Evolutionary conservation across 345 rosid genomes (phyloP).

Genomic region (Sonneratia alba): DNA sequence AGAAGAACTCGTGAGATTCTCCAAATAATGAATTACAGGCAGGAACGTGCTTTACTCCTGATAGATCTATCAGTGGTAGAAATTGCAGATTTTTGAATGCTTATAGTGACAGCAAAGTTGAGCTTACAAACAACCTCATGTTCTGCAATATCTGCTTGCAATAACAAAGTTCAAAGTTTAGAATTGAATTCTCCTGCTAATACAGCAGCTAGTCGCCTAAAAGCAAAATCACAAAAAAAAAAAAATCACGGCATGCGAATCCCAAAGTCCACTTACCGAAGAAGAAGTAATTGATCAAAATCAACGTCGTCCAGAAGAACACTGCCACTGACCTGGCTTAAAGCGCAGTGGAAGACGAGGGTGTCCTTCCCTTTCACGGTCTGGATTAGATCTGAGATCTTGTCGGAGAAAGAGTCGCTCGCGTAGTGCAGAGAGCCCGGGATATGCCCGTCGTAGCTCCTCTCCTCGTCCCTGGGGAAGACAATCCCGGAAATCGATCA

Average conservation of each 20-base stretch:
- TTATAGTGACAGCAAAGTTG: neutral
- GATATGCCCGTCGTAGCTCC: slow-evolving; percentile 92
- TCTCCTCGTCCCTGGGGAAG: slow-evolving; percentile 67
- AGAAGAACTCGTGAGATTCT: neutral
- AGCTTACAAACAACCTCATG: neutral
- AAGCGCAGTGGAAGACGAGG: slow-evolving; percentile 89
- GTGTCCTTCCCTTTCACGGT: slow-evolving; percentile 82
- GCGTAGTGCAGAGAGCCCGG: slow-evolving; percentile 83
- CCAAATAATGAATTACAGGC: neutral
- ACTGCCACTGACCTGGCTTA: slow-evolving; percentile 60
- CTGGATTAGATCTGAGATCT: slow-evolving; percentile 66
- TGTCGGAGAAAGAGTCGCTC: slow-evolving; percentile 54
- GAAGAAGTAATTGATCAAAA: neutral
- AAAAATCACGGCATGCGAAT: neutral
- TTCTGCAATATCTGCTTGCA: neutral
- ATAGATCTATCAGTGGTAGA: too few relatives aligned
- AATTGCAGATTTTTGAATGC: neutral
- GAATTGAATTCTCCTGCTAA: neutral
- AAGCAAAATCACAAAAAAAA: neutral
- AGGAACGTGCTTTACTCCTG: neutral
- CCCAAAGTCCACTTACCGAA: neutral
- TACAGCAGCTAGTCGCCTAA: neutral
- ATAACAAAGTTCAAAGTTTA: neutral
- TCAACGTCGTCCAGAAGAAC: neutral
- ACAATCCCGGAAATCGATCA: neutral